Evolutionary conservation across 306 rosid species (phyloP), one percentile per base, ranked within the genome.

Genomic region (Heteromeles arbutifolia): DNA sequence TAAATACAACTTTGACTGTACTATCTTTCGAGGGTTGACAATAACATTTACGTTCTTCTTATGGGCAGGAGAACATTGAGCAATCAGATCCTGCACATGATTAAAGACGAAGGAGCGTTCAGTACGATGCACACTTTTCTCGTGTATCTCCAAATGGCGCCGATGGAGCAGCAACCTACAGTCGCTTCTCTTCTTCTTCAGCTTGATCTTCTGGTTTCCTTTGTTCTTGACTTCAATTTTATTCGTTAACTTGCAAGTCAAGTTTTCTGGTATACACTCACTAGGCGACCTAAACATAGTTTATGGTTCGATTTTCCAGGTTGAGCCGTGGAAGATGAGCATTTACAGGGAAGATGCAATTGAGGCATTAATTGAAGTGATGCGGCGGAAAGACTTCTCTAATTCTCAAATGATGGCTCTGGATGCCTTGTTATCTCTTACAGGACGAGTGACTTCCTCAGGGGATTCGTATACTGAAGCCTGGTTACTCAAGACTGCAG

Each of bases 271-370:
- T 56, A 31, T 29, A 56, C 39, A 39, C 43, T 18, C 18, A 14
- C n/a, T 0, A 34, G 56, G 18, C 1, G 13, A 15, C 25, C 26
- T 24, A 66, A 70, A 32, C 79, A 56, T 32, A 58, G 28, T 11
- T 66, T 59, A 34, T 22, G 28, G 28, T 43, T 77, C 78, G 28
- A 57, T 71, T 81, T 76, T 82, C 56, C 85, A 94, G 96, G 92
- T 84, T 83, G 96, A 90, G 84, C 96, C 98, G 17, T 79, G 92
- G 41, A 89, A 89, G 88, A 94, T 92, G 98, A 92, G 98, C 90
- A 90, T 94, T 59, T 92, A 92, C 79, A 81, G 92, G 90, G 98
- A 94, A 87, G 97, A 94, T 82, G 87, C 97, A 56, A 82, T 92
- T 68, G 98, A 95, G 70, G 80, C 87, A 41, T 68, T 95, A 69